Conservation (phyloP, 768 basidiomycete genomes). For the Trametes punicea region DNA sequence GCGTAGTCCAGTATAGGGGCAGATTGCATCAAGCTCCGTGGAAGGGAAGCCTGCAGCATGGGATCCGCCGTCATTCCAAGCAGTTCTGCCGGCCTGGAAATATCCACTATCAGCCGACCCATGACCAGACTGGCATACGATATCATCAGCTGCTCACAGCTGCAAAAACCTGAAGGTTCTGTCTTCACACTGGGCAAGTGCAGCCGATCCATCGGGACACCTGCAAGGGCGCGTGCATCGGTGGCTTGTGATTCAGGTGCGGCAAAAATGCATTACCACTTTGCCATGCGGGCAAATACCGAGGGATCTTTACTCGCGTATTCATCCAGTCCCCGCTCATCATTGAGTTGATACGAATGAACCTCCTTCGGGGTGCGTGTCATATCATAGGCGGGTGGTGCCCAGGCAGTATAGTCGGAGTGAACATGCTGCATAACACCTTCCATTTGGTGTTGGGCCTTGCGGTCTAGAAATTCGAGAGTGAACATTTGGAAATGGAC, state of each 20-base stretch:
- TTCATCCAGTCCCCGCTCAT: background rate
- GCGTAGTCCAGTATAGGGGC: slow-evolving; percentile 72
- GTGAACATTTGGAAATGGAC: no score
- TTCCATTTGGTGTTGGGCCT: background rate
- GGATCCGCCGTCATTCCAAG: background rate
- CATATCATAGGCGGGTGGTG: slow-evolving; percentile 11
- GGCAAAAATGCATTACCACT: slow-evolving; percentile 41
- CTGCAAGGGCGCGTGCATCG: slow-evolving; percentile 35
- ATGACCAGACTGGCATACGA: slow-evolving; percentile 1
- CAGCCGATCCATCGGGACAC: slow-evolving; percentile 70
- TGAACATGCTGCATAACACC: background rate
- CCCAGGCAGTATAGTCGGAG: background rate
- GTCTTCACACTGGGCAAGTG: slow-evolving; percentile 72
- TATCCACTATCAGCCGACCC: background rate
- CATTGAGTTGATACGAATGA: background rate
- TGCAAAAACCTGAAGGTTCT: slow-evolving; percentile 54
- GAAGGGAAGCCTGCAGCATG: background rate
- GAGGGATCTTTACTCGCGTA: background rate
- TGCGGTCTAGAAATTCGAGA: background rate
- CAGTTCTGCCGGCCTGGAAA: slow-evolving; percentile 3
- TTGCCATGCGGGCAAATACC: slow-evolving; percentile 48
- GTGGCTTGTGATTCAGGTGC: background rate
- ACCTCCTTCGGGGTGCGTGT: background rate
- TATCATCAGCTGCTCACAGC: slow-evolving; percentile 37
- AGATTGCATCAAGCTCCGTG: slow-evolving; percentile 44